Conservation (phyloP, 768 basidiomycete species). For the Mycena kentingensis region DNA sequence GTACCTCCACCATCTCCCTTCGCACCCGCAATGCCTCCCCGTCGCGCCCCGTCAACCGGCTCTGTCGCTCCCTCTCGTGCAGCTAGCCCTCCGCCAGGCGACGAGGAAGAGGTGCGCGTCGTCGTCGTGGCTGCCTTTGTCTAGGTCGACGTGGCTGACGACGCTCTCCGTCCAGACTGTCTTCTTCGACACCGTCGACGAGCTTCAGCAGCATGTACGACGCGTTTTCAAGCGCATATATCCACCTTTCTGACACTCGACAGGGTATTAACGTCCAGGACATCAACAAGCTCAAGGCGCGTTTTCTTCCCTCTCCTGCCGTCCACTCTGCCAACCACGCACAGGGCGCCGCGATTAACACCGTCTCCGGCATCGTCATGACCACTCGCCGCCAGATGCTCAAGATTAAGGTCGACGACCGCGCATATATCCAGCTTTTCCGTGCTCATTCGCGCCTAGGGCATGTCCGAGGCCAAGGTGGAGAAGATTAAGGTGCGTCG, state of each 20-base stretch:
- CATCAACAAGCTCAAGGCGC: constrained; percentile 88
- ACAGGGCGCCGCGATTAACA: constrained; percentile 79
- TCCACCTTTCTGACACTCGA: constrained; percentile 1
- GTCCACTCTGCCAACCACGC: constrained; percentile 12
- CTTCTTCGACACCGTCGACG: constrained; percentile 81
- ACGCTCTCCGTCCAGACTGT: constrained; percentile 42
- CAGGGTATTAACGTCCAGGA: constrained; percentile 97
- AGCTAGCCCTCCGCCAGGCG: constrained; percentile 44
- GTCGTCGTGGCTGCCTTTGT: neutral
- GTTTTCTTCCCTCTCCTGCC: constrained; percentile 23
- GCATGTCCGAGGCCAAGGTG: constrained; percentile 95
- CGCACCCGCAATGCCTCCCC: constrained; percentile 56
- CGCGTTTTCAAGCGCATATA: constrained; percentile 13
- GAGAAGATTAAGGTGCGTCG: constrained; percentile 86
- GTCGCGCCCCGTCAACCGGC: constrained; percentile 51
- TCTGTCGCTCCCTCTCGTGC: constrained; percentile 52
- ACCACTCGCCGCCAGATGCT: constrained; percentile 86
- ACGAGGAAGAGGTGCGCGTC: constrained; percentile 44
- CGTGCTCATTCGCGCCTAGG: constrained; percentile 45
- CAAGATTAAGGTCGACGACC: constrained; percentile 79
- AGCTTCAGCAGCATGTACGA: constrained; percentile 77
- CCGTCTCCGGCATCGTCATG: constrained; percentile 87
- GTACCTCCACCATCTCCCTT: too few species aligned
- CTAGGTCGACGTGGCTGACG: neutral
- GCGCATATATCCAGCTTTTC: constrained; percentile 24